A percentile compares a stretch with the other conserved stretches of the same genome.
Evolutionary conservation across 2,329 filamentous ascomycete genomes (phyloP).

Genomic region (Aspergillus sp.): DNA sequence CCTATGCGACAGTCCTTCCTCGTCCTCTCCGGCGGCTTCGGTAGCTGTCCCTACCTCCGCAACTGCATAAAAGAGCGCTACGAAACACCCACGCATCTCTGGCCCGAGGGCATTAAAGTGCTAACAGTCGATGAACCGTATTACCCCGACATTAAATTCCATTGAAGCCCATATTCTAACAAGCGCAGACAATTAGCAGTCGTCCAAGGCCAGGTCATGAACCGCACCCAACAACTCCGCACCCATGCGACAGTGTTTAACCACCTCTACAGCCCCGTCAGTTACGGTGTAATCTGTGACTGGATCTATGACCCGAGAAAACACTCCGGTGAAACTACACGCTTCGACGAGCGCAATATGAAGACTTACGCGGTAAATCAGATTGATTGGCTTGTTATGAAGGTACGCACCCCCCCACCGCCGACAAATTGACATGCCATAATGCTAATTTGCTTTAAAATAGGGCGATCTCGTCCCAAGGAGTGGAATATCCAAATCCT

Average conservation of each 20-base stretch:
- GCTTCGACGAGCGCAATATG: constrained; percentile 32
- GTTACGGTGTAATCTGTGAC: constrained; percentile 38
- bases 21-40: constrained; percentile 35
- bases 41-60: constrained; percentile 33
- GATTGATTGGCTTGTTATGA: constrained; percentile 38
- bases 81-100: not conserved
- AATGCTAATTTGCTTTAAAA: no score
- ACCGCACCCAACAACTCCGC: constrained; percentile 32
- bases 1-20: constrained; percentile 23
- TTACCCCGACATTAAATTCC: no score
- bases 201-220: constrained; percentile 35
- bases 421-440: no score
- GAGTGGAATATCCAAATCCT: constrained; percentile 24
- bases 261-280: constrained; percentile 33
- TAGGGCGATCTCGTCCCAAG: constrained; percentile 22
- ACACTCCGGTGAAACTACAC: constrained; percentile 28
- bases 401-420: constrained; percentile 18
- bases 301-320: constrained; percentile 29
- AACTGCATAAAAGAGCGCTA: constrained; percentile 26
- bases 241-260: constrained; percentile 28
- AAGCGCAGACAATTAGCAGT: constrained; percentile 29
- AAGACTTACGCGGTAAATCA: constrained; percentile 33
- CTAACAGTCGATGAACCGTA: constrained; percentile 34
- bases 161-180: not conserved
- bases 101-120: constrained; percentile 23